Percentiles rank a stretch among this genome's conserved stretches.
These are phyloP conservation scores for Cyclotella distinguenda DNA, from an alignment of 108 stramenopile genomes.

Conservation along the genomic window DNA sequence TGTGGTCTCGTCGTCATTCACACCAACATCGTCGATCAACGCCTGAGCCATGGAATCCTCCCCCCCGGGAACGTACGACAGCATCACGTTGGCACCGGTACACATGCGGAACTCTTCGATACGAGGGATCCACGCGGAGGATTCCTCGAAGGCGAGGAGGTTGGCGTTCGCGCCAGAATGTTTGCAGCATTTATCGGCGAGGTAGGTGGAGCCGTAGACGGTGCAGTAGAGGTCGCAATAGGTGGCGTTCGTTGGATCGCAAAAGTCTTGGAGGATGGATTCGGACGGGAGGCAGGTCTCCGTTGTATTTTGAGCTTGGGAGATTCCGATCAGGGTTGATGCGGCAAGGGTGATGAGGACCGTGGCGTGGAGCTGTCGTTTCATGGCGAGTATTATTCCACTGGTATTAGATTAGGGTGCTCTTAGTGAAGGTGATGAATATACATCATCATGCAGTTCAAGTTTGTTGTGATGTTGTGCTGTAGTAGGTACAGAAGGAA, in stretches of 20 bases:
- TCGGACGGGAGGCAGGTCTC: constrained; percentile 7
- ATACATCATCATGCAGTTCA: too few species aligned
- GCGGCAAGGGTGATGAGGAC: not conserved
- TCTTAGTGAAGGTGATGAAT: too few species aligned
- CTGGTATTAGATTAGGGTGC: too few species aligned
- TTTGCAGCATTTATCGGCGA: constrained; percentile 39
- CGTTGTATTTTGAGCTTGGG: not conserved
- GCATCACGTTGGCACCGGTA: constrained; percentile 38
- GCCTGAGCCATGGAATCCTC: constrained; percentile 45
- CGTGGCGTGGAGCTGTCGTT: not conserved
- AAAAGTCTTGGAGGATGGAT: constrained; percentile 4
- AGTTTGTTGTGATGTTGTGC: too few species aligned
- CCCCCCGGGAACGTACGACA: constrained; percentile 30
- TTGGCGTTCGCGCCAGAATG: constrained; percentile 31
- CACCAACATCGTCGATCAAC: constrained; percentile 32
- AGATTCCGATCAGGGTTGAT: not conserved
- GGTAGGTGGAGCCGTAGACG: constrained; percentile 38
- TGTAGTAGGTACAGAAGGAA: too few species aligned
- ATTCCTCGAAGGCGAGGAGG: constrained; percentile 46
- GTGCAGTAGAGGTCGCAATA: constrained; percentile 19
- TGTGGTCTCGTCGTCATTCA: constrained; percentile 16
- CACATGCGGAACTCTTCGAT: constrained; percentile 35
- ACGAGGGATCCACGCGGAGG: constrained; percentile 28
- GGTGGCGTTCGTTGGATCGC: constrained; percentile 8
- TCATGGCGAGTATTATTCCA: too few species aligned